Evolutionary conservation across 371 early-diverging fungal species (phyloP).

Genomic region (Basidiobolus meristosporus): DNA sequence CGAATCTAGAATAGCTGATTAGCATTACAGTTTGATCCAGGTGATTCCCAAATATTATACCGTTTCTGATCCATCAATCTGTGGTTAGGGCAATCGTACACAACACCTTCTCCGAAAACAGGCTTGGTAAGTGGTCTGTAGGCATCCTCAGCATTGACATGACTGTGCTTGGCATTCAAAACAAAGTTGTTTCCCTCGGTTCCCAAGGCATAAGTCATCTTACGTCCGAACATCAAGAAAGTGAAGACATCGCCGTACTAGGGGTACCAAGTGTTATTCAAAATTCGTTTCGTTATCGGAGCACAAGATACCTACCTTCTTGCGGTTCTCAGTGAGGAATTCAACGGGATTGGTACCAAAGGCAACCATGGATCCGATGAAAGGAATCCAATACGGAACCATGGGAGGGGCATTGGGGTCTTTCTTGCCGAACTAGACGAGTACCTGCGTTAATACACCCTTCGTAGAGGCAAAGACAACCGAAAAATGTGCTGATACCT

Average conservation of each 20-base stretch:
- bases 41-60: too few relatives aligned
- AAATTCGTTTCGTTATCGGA: too few relatives aligned
- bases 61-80: slow-evolving; percentile 95
- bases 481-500: too few relatives aligned
- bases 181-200: slow-evolving; percentile 90
- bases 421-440: slow-evolving; percentile 16
- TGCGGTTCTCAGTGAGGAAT: slow-evolving; percentile 53
- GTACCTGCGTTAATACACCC: too few relatives aligned
- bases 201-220: slow-evolving; percentile 75
- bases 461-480: too few relatives aligned
- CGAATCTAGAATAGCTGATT: too few relatives aligned
- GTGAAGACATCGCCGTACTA: slow-evolving; percentile 90
- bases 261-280: too few relatives aligned
- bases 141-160: slow-evolving; percentile 86
- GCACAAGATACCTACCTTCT: too few relatives aligned
- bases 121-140: slow-evolving; percentile 85
- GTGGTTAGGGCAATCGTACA: slow-evolving; percentile 88
- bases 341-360: slow-evolving; percentile 82
- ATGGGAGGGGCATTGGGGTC: slow-evolving; percentile 59
- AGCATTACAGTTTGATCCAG: too few relatives aligned
- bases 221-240: slow-evolving; percentile 79
- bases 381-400: slow-evolving; percentile 74
- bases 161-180: slow-evolving; percentile 77
- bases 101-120: slow-evolving; percentile 88
- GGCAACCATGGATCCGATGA: slow-evolving; percentile 71